Evolutionary conservation across 208 protist species (phyloP), one percentile per base, ranked within the genome.

Genomic region (Leishmania turanica): DNA sequence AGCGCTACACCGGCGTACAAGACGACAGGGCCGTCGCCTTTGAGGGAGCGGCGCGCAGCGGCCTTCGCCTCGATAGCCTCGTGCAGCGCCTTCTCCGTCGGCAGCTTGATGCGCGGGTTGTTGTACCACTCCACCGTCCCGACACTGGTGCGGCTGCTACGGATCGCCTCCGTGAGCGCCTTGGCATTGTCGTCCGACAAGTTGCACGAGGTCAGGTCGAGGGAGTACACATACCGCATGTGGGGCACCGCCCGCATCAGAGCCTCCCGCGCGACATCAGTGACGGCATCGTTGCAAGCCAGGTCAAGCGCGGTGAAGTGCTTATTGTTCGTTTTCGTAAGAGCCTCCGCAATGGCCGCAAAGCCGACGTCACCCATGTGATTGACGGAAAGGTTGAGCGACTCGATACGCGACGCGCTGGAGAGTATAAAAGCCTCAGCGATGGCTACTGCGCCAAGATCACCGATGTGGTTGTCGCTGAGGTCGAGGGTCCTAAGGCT

Each of bases 381-480:
- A 82, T 98, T 98, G 49, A 95, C 90, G 31, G 92, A 93, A 54
- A 96, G 89, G 77, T 95, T 93, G 27, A 98, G 74, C 5, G 72
- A 88, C 82, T 91, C 83, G 17, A 97, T 42, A 0, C 83, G 78
- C n/a, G 89, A 95, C 2, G 77, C 34, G 56, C 65, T 51, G 4
- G 89, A 89, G 45, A 94, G 78, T 54, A 96, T 86, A 42, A 96
- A 89, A 37, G 84, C 83, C 9, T 85, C 79, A 0, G 93, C 93
- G n/a, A 98, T 73, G 4, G 85, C 88, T 3, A 92, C 86, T 4
- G 92, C 95, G 37, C 92, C 95, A 4, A 49, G 64, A 79, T 96
- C 95, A 27, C 88, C 88, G 54, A 98, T 95, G 72, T 82, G 79
- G 78, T 98, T 98, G 80, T 96, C 92, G 68, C 92, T 97, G 53